Base-by-base conservation (phyloP, 148 eudicot genomes). In the Rhododendron ferrugineum region DNA sequence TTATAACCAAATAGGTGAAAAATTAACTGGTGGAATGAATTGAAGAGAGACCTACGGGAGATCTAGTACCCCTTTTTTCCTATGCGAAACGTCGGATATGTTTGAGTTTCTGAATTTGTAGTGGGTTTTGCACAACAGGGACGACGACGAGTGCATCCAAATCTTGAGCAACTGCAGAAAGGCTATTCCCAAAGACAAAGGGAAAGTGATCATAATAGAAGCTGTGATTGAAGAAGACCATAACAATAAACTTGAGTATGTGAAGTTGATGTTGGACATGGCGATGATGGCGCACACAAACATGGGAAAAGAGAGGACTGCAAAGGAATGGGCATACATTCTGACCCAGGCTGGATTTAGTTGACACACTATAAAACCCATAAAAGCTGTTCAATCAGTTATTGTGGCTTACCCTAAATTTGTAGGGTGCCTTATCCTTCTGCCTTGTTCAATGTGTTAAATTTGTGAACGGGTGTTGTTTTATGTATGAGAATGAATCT, bases 201-300 rank as follows among this genome's bases (percentile, higher is more conserved):
- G 40, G 40, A 37, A 37, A 37, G 5, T 37, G 40, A 37, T 37
- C 40, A 37, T 36, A 36, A 36, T 36, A 36, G 37, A 36, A 36
- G 37, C 4, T 36, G 37, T 36, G 37, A 36, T 36, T 3, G 87
- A 84, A 60, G 93, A 89, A 47, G 84, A 86, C 7, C 80, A 86
- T 37, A 87, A 88, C 11, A 56, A 89, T 40, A 74, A 89, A 84
- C 87, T 86, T 2, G 88, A 89, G 66, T 88, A 88, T 78, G 93
- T 88, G 79, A 90, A 88, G 37, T 79, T 95, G 87, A 86, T 90
- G 90, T 82, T 95, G 49, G 98, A 95, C 62, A 91, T 95, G 94
- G 94, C 85, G 54, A 95, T 93, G 96, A 82, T 95, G 98, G 96
- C 93, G 78, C 96, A 95, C 82, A 95, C 98, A 4, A 87, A 84